phyloP scores from a whole-genome alignment of 2,329 filamentous ascomycete species.

The Chrysoporthe austroafricana region DNA sequence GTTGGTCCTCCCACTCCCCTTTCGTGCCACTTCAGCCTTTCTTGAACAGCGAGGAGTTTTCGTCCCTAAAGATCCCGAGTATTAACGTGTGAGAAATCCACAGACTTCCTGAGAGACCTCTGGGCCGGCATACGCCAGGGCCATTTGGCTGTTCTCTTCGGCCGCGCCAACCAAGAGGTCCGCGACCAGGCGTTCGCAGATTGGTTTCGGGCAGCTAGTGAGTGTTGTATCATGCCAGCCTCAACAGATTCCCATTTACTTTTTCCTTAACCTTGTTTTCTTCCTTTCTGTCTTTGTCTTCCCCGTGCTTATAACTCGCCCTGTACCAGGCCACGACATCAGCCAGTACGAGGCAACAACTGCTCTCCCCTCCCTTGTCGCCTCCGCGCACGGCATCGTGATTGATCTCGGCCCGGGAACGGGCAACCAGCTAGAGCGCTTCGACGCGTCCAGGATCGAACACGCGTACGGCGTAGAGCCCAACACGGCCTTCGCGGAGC shows the following conservation, averaged over 20 bases:
- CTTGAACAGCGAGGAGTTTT: too few relatives aligned
- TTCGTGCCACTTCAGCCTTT: too few relatives aligned
- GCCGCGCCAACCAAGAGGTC: neutral
- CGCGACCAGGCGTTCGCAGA: slow-evolving; percentile 20
- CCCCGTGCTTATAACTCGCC: neutral
- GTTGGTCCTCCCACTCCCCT: neutral
- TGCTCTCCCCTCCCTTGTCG: slow-evolving; percentile 24
- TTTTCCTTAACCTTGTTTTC: neutral
- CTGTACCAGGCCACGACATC: slow-evolving; percentile 12
- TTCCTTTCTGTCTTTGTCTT: neutral
- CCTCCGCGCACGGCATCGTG: slow-evolving; percentile 37
- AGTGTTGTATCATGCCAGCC: neutral
- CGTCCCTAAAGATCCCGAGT: too few relatives aligned
- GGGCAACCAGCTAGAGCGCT: slow-evolving; percentile 48
- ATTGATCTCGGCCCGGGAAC: slow-evolving; percentile 50
- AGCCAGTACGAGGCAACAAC: slow-evolving; percentile 25
- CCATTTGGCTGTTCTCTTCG: slow-evolving; percentile 16
- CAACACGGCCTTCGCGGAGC: slow-evolving; percentile 40
- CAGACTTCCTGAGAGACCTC: slow-evolving; percentile 19
- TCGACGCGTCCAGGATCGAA: slow-evolving; percentile 38
- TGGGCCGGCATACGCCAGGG: slow-evolving; percentile 19
- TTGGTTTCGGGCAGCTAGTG: slow-evolving; percentile 19
- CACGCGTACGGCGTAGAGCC: slow-evolving; percentile 47
- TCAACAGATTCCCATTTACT: neutral
- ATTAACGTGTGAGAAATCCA: neutral